Conservation (phyloP, 805 yeast genomes). For the Lipomyces japonicus region DNA sequence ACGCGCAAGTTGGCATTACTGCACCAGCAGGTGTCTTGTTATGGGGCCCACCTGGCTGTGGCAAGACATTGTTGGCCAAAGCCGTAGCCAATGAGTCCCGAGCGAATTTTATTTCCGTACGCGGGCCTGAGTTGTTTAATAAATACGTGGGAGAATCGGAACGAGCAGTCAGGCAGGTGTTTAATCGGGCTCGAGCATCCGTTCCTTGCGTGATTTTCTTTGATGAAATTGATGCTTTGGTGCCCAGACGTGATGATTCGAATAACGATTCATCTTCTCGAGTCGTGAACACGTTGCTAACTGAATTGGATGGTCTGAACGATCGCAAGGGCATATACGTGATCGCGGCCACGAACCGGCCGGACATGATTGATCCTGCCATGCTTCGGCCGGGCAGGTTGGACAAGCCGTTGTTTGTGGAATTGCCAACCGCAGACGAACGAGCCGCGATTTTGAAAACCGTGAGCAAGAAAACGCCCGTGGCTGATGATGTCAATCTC, state of each 20-base stretch:
- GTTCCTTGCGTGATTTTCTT: slow-evolving; percentile 92
- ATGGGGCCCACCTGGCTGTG: slow-evolving; percentile 99
- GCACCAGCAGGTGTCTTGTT: slow-evolving; percentile 95
- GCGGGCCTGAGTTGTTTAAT: slow-evolving; percentile 92
- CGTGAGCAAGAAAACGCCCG: slow-evolving; percentile 70
- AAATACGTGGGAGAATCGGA: slow-evolving; percentile 97
- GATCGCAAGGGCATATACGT: slow-evolving; percentile 92
- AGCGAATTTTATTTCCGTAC: slow-evolving; percentile 91
- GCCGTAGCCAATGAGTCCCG: slow-evolving; percentile 97
- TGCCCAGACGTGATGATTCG: slow-evolving; percentile 87
- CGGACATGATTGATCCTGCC: slow-evolving; percentile 97
- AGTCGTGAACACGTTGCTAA: slow-evolving; percentile 89
- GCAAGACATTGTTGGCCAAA: slow-evolving; percentile 91
- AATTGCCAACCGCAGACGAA: slow-evolving; percentile 75
- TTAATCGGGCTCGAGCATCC: slow-evolving; percentile 86
- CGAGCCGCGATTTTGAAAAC: slow-evolving; percentile 79
- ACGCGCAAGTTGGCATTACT: slow-evolving; percentile 83
- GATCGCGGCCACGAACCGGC: slow-evolving; percentile 94
- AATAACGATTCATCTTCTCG: slow-evolving; percentile 86
- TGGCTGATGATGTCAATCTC: slow-evolving; percentile 60
- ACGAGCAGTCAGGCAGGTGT: slow-evolving; percentile 88
- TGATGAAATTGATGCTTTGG: slow-evolving; percentile 93
- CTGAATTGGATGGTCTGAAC: slow-evolving; percentile 91
- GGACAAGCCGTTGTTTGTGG: slow-evolving; percentile 88
- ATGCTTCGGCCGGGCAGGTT: slow-evolving; percentile 96